phyloP scores from a whole-genome alignment of 257 asterid genomes.

The Solanum chmielewskii region DNA sequence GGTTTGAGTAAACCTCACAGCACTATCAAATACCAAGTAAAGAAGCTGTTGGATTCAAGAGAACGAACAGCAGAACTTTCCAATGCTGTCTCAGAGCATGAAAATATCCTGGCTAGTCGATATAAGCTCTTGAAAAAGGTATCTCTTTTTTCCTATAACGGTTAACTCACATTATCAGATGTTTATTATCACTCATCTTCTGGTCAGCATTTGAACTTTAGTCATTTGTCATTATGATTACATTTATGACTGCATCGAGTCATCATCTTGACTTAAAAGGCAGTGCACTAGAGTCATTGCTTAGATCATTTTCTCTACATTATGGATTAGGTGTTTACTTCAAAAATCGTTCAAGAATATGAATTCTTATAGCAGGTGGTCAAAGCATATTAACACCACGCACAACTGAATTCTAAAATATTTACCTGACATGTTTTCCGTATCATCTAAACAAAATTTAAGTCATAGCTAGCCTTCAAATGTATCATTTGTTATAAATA shows the following conservation, averaged over 20 bases:
- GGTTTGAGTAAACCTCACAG: conserved; percentile 88
- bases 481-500: not conserved
- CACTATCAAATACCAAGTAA: conserved; percentile 64
- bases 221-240: not conserved
- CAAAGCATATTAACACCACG: not conserved
- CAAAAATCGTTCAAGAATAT: not conserved
- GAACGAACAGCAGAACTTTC: conserved; percentile 38
- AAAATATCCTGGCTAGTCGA: conserved; percentile 45
- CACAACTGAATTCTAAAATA: not conserved
- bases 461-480: not conserved
- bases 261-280: not conserved
- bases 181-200: not conserved
- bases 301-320: not conserved
- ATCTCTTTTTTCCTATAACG: not conserved
- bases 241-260: not conserved
- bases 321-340: not conserved
- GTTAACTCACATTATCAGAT: not conserved
- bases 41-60: conserved; percentile 65
- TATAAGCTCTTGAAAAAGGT: conserved; percentile 78
- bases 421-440: not conserved
- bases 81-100: conserved; percentile 56
- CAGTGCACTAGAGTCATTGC: not conserved
- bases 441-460: not conserved
- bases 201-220: not conserved
- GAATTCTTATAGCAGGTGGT: not conserved